Evolutionary conservation across 768 basidiomycete species (phyloP), one percentile per base, ranked within the genome.

Genomic region (Glaciozyma antarctica): DNA sequence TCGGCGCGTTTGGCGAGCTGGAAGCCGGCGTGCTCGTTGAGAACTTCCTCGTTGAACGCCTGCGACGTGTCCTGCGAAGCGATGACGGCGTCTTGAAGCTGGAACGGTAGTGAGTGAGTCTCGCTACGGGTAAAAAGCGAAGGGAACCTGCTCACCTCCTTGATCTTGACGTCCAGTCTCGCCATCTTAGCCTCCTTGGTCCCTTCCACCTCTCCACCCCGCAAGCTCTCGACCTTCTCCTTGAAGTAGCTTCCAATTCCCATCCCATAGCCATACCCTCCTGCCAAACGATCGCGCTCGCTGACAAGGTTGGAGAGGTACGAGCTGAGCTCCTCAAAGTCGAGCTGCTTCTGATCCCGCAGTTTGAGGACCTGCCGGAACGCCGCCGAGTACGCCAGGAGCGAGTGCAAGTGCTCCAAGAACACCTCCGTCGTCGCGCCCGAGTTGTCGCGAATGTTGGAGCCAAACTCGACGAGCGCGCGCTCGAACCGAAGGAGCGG

Each of bases 281-380:
- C 90, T 24, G 92, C 85, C 15, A 99, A 80, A 53, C 95, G 81
- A 74, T 99, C 95, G 26, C 95, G 86, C 77, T 99, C 95, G 16
- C 85, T 80, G 1, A 90, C 91, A 53, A 97, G 86, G n/a, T 87
- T 88, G 9, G 88, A 88, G 17, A 99, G 81, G 77, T 98, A 98
- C 60, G 91, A 88, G 3, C 91, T 90, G 13, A 98, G 82, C 75
- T 98, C 94, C 77, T 99, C 95, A 69, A 97, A 94, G 75, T 99
- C 95, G 62, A 98, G 84, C 76, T 99, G 95, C 77, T 98, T 99
- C 78, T 98, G 95, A 76, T 98, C 95, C 53, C 95, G 85, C 38
- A 95, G 82, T 77, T 90, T 94, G 70, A 99, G 82, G 26, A 98
- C 90, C n/a, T 87, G 85, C 59, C 90, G 86, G 71, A 97, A 94